Conservation (phyloP, 192 early-diverging fungal species). For the Mortierella claussenii region DNA sequence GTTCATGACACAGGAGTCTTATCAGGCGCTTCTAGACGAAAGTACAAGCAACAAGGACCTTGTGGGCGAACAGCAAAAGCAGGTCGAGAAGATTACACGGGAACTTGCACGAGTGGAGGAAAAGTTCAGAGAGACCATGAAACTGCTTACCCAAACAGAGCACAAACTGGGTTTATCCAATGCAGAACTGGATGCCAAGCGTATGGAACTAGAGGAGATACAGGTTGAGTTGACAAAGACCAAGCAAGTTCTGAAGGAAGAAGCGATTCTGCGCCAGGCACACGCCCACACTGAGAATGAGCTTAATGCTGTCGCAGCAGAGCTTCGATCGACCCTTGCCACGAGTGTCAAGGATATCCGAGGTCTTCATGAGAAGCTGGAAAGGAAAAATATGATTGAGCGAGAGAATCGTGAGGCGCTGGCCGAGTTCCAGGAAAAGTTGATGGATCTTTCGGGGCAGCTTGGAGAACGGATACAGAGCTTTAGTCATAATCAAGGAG, state of each 20-base stretch:
- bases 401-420: slow-evolving; percentile 28
- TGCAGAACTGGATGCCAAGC: slow-evolving; percentile 44
- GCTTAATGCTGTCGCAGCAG: slow-evolving; percentile 52
- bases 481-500: slow-evolving; percentile 16
- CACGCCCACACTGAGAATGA: slow-evolving; percentile 59
- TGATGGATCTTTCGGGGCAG: slow-evolving; percentile 11
- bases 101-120: slow-evolving; percentile 52
- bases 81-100: slow-evolving; percentile 25
- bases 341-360: slow-evolving; percentile 42
- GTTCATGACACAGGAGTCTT: slow-evolving; percentile 76
- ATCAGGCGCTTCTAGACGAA: slow-evolving; percentile 64
- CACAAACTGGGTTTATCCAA: slow-evolving; percentile 39
- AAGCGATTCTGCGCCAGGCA: slow-evolving; percentile 54
- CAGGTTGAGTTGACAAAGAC: slow-evolving; percentile 31
- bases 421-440: slow-evolving; percentile 33
- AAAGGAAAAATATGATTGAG: slow-evolving; percentile 22
- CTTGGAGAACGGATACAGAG: slow-evolving; percentile 15
- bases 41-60: slow-evolving; percentile 47
- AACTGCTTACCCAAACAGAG: slow-evolving; percentile 40
- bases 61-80: slow-evolving; percentile 38
- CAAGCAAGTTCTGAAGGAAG: slow-evolving; percentile 36
- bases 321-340: slow-evolving; percentile 43
- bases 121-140: slow-evolving; percentile 48
- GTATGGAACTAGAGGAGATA: slow-evolving; percentile 25
- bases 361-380: slow-evolving; percentile 43